Evolutionary conservation across 257 asterid genomes (phyloP).

Genomic region (Jacaranda mimosifolia): DNA sequence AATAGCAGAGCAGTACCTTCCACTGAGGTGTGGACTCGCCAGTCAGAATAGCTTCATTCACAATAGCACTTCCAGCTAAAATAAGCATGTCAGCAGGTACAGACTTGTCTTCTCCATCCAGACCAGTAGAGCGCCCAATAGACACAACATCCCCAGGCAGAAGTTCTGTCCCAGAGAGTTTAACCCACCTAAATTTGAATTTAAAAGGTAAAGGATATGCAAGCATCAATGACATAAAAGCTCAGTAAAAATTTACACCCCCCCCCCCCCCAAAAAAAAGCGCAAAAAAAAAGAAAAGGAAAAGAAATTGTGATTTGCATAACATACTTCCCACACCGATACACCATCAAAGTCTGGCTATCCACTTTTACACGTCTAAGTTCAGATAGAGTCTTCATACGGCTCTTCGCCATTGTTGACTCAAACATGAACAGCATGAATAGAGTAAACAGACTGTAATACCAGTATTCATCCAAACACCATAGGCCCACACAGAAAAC

Average conservation of each 20-base stretch:
- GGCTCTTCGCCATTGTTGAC: conserved; percentile 99
- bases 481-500: conserved; percentile 98
- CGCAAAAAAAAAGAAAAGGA: background rate
- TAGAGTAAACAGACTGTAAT: conserved; percentile 92
- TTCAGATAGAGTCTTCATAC: conserved; percentile 89
- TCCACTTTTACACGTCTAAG: conserved; percentile 98
- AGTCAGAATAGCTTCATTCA: conserved; percentile 96
- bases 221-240: conserved; percentile 23
- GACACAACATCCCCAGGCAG: conserved; percentile 98
- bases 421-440: conserved; percentile 99
- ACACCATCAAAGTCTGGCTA: conserved; percentile 84
- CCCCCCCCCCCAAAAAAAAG: too few relatives aligned
- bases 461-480: conserved; percentile 99
- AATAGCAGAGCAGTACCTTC: conserved; percentile 69
- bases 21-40: conserved; percentile 99
- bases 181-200: conserved; percentile 77
- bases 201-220: conserved; percentile 40
- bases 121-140: conserved; percentile 90
- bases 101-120: conserved; percentile 91
- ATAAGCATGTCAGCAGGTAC: conserved; percentile 99
- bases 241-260: background rate
- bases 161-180: conserved; percentile 91
- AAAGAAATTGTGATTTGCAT: conserved; percentile 24
- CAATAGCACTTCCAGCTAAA: conserved; percentile 97
- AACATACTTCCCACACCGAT: conserved; percentile 98